Percentiles rank a stretch among this genome's conserved stretches.
Evolutionary conservation across 225 moss, liverwort and hornwort genomes (phyloP).

Genomic region (Anthoceros angustus): DNA sequence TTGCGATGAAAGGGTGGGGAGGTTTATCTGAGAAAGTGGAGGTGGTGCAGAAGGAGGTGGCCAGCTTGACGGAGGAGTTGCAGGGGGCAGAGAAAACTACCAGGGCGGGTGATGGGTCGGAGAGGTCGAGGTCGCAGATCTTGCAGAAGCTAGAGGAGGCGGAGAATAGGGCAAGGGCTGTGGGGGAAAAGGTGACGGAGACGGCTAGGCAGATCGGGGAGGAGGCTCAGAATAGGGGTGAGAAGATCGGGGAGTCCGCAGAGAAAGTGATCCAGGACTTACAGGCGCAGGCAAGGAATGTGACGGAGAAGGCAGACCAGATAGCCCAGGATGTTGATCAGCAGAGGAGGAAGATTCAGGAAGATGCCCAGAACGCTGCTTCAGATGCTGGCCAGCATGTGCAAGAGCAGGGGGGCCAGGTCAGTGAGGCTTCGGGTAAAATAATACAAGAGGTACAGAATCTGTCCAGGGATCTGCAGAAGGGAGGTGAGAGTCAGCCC

Average conservation of each 20-base stretch:
- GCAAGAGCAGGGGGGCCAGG: neutral
- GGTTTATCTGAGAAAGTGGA: constrained; percentile 5
- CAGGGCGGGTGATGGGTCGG: neutral
- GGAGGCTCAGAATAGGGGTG: neutral
- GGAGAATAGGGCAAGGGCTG: neutral
- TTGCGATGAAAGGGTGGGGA: constrained; percentile 9
- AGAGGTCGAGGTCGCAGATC: neutral
- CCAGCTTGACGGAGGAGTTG: constrained; percentile 18
- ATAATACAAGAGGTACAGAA: neutral
- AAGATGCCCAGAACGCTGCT: too few relatives aligned
- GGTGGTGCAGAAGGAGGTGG: constrained; percentile 11
- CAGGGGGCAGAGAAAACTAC: neutral
- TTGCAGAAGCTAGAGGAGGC: neutral
- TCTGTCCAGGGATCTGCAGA: neutral
- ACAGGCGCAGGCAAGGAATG: neutral
- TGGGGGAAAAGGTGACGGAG: neutral
- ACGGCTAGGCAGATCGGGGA: neutral
- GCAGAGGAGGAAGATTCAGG: too few relatives aligned
- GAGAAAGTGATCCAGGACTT: neutral
- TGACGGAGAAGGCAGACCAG: neutral
- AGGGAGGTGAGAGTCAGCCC: neutral
- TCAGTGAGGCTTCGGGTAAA: neutral
- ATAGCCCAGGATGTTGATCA: neutral
- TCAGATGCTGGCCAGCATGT: too few relatives aligned
- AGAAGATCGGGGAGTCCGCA: neutral